Conservation (phyloP, 2,329 filamentous ascomycete genomes). For the Cytospora piceae region DNA sequence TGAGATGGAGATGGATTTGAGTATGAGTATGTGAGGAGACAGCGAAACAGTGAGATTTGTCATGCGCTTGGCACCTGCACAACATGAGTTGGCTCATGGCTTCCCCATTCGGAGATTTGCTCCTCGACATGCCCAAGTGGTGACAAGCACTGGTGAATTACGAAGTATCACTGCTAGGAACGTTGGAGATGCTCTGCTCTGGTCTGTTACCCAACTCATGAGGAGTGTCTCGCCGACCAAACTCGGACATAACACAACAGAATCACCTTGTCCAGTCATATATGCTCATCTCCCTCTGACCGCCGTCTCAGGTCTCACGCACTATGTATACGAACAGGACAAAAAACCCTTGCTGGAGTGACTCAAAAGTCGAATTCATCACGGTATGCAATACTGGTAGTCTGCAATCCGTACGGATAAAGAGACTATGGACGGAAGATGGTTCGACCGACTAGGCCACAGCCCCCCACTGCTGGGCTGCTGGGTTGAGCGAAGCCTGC, state of each 20-base stretch:
- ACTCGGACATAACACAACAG: background rate
- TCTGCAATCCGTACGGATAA: background rate
- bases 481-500: background rate
- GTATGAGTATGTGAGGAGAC: background rate
- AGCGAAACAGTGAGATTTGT: background rate
- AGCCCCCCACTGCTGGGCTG: background rate
- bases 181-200: background rate
- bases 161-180: background rate
- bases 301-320: background rate
- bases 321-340: background rate
- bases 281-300: background rate
- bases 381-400: too few species aligned
- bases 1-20: too few species aligned
- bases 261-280: background rate
- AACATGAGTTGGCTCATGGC: background rate
- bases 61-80: background rate
- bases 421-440: background rate
- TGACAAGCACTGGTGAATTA: too few species aligned
- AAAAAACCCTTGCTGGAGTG: background rate
- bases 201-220: background rate
- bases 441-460: background rate
- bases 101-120: background rate
- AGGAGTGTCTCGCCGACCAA: background rate
- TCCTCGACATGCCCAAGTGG: background rate
- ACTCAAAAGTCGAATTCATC: background rate